Evolutionary conservation across 257 asterid species (phyloP), one percentile per base, ranked within the genome.

Genomic region (Avicennia marina): DNA sequence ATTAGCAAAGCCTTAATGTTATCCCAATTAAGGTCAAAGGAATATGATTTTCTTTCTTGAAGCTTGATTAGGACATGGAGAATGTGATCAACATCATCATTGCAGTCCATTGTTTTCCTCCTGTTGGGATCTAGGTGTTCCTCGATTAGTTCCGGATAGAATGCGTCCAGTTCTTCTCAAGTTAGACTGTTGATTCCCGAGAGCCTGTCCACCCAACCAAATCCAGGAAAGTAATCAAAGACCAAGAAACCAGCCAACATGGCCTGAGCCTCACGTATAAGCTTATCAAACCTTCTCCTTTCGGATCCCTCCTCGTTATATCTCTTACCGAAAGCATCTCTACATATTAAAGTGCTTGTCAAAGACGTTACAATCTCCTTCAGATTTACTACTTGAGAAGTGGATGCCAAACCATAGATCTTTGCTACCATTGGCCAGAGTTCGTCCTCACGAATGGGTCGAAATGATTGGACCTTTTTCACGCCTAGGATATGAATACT

Each of bases 1-100:
- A 72, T 72, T 38, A 79, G 82, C 58, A 79, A 2, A 13, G 74
- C 86, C 54, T 75, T 79, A 62, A 79, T 63, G 47, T 72, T 71
- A 53, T 79, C 75, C 66, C 71, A 58, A 29, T 60, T 64, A 9
- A 65, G 17, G 20, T 52, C 64, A 9, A 48, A 2, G 0, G 68
- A 58, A 1, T 62, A 59, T 0, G 73, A 34, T 1, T 32, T 22
- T 2, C 63, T 43, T 7, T 61, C 15, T 27, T 75, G 72, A 8
- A 75, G 60, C 26, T 63, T 15, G 32, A 79, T 50, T 68, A 79
- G 49, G 52, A 75, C 56, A 61, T 75, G 78, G 16, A 79, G 43
- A 45, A 79, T 59, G 64, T 79, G 18, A n/a, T n/a, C n/a, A n/a
- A n/a, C n/a, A n/a, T n/a, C n/a, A n/a, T n/a, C n/a, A n/a, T n/a